Evolutionary conservation across 2,329 filamentous ascomycete species (phyloP), one percentile per base, ranked within the genome.

Genomic region (Phialophora macrospora): DNA sequence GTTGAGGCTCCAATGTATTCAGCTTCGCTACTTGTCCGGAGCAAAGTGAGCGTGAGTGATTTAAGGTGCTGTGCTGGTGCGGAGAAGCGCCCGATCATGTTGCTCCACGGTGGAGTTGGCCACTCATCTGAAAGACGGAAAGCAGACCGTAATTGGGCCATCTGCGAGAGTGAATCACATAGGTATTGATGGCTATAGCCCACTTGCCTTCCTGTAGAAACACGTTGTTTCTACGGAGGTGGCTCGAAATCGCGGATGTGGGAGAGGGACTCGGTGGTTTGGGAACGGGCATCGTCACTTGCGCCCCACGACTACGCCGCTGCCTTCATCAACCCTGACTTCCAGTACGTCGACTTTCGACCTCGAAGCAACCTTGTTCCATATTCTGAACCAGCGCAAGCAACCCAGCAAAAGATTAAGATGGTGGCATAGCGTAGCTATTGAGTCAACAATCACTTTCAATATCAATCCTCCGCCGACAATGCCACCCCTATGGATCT

Each of bases 401-500:
- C 48, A 28, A 22, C 24, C 22, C 24, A 20, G 48, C 48, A 51
- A 7, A 51, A 24, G 11, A 51, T 22, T 8, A 51, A 22, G 20
- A 22, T 51, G 48, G 48, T 26, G 22, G 24, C 20, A 51, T 11
- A 51, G 14, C 52, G 5, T 17, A 4, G 32, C 32, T 34, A 38
- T n/a, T 30, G 41, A 8, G 52, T 41, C 32, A 57, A 65, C 32
- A 34, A 65, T 68, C 63, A 60, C 60, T 44, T 46, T 17, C 58
- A 28, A 38, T 20, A 30, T 34, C 28, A 28, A 44, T 14, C 12
- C 34, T 26, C 28, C 56, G 52, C 63, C 38, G 17, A 44, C 38
- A 44, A 44, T 44, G 38, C 38, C 17, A 48, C 58, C n/a, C 49
- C 41, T 41, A 64, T 34, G 32, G 94, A 98, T 86, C 87, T 98